Evolutionary conservation across 495 filamentous ascomycete genomes (phyloP).

Genomic region (Neurospora tetrasperma): DNA sequence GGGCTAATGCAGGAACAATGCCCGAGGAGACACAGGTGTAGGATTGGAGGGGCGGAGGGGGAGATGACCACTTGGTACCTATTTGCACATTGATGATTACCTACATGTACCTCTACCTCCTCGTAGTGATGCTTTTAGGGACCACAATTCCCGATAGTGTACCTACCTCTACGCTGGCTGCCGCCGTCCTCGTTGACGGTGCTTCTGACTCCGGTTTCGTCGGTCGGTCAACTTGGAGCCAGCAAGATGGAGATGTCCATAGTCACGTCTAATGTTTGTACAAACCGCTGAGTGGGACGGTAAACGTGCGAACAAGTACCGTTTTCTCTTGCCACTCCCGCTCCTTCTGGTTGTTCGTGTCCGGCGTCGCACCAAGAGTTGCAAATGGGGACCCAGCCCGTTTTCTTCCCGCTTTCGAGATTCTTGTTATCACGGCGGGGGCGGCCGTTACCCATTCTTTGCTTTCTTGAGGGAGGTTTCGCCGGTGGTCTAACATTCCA

Average conservation of each 20-base stretch:
- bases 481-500: not conserved
- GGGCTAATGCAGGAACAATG: not conserved
- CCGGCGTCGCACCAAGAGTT: not conserved
- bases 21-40: not conserved
- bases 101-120: too few species aligned
- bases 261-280: too few species aligned
- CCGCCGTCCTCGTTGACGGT: not conserved
- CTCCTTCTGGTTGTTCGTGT: not conserved
- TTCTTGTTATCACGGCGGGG: not conserved
- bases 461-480: too few species aligned
- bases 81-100: not conserved
- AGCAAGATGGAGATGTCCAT: not conserved
- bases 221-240: not conserved
- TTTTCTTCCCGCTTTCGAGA: not conserved
- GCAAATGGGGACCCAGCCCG: not conserved
- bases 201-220: not conserved
- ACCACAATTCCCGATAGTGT: not conserved
- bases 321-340: not conserved
- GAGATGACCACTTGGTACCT: not conserved
- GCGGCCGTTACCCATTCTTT: too few species aligned
- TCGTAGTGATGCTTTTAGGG: not conserved
- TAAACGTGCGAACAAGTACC: too few species aligned
- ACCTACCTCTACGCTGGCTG: not conserved
- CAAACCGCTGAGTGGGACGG: too few species aligned
- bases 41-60: not conserved